Evolutionary conservation across 768 basidiomycete species (phyloP).

Genomic region (Mycena crocata): DNA sequence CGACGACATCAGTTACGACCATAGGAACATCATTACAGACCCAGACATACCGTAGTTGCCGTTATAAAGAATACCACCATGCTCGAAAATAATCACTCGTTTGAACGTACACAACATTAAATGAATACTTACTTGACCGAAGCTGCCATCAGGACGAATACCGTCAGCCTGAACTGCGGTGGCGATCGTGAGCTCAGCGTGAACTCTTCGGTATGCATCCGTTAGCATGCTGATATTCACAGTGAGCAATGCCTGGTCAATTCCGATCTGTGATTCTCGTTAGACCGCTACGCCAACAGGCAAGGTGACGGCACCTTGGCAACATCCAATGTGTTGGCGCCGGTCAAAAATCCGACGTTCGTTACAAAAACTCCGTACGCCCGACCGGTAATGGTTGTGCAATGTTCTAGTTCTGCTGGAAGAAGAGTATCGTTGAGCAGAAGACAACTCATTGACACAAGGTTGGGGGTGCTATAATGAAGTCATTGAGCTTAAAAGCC

Average conservation of each 20-base stretch:
- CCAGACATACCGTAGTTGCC: constrained; percentile 70
- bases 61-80: constrained; percentile 74
- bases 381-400: constrained; percentile 62
- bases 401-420: constrained; percentile 53
- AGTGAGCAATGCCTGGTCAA: constrained; percentile 59
- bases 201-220: constrained; percentile 63
- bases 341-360: constrained; percentile 64
- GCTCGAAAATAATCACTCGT: constrained; percentile 46
- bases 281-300: not conserved
- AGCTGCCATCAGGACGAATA: constrained; percentile 65
- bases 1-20: constrained; percentile 3
- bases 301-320: constrained; percentile 48
- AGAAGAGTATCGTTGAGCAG: constrained; percentile 63
- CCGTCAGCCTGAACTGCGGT: constrained; percentile 66
- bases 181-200: constrained; percentile 63
- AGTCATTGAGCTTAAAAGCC: too few species aligned
- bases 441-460: constrained; percentile 68
- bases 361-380: constrained; percentile 60
- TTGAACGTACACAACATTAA: not conserved
- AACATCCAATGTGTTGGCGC: constrained; percentile 76
- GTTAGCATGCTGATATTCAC: constrained; percentile 57
- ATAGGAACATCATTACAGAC: not conserved
- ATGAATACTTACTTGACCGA: constrained; percentile 45
- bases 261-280: constrained; percentile 53
- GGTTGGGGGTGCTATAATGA: constrained; percentile 69